phyloP scores from a whole-genome alignment of 805 yeast species.

The Schwanniomyces yamadae region DNA sequence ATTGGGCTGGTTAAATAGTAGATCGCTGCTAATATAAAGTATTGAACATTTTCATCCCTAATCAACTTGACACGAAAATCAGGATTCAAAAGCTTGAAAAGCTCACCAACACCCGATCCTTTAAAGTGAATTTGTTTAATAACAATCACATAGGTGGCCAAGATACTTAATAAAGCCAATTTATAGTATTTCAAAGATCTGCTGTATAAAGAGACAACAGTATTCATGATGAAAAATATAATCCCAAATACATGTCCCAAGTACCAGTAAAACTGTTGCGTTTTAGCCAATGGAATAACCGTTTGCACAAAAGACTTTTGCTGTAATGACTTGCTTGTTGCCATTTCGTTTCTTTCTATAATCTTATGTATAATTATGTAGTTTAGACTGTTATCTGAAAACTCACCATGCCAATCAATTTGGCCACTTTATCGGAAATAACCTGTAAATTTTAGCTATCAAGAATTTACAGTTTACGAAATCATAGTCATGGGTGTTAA shows the following conservation, averaged over 20 bases:
- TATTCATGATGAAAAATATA: constrained; percentile 37
- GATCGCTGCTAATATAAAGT: constrained; percentile 31
- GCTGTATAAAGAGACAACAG: constrained; percentile 43
- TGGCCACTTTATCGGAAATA: constrained; percentile 1
- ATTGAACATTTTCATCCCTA: constrained; percentile 44
- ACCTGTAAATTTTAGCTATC: neutral
- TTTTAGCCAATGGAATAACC: constrained; percentile 18
- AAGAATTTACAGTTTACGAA: neutral
- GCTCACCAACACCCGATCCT: constrained; percentile 19
- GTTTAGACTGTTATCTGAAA: neutral
- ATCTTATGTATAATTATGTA: neutral
- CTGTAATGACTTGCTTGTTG: neutral
- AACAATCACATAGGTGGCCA: constrained; percentile 63
- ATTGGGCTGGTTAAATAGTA: constrained; percentile 28
- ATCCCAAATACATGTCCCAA: constrained; percentile 57
- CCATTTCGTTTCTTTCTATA: neutral
- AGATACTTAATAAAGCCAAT: constrained; percentile 46
- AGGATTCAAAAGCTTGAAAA: constrained; percentile 4
- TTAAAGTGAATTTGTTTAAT: constrained; percentile 57
- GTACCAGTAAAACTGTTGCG: constrained; percentile 72
- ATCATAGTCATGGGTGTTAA: neutral
- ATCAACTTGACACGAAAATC: constrained; percentile 17
- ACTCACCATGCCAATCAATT: too few relatives aligned
- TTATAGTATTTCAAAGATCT: constrained; percentile 26
- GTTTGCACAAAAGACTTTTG: constrained; percentile 7